Evolutionary conservation across 768 basidiomycete species (phyloP), one percentile per base, ranked within the genome.

Genomic region (Ephemerocybe angulata): DNA sequence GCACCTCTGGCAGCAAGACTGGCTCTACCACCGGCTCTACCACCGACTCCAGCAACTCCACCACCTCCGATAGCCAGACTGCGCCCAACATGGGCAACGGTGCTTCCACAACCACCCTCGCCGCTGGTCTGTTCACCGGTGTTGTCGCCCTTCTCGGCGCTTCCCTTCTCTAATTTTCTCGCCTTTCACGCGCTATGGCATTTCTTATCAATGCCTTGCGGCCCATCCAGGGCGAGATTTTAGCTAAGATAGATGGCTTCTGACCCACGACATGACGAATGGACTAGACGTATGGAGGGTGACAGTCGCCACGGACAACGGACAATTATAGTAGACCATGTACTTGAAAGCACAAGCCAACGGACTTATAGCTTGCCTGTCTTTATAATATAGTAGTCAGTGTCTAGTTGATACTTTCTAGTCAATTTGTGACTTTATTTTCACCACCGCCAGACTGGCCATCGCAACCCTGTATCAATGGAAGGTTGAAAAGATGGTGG

Each of bases 71-170:
- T 17, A 35, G 33, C 33, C 33, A 35, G 33, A 35, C 65, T 37
- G 62, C 64, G 46, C 59, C 55, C 25, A 49, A 17, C 28, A 30
- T 8, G 10, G 28, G 60, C 19, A 66, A 57, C 41, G 63, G 63
- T 52, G 68, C 66, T 49, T 53, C 62, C 40, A 50, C 55, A 25
- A 53, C 61, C 51, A 50, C 58, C 6, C 57, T 64, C 33, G 61
- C 64, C 37, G 63, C 62, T 33, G 69, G 67, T 29, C 52, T 71
- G 31, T 42, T 72, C 27, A 62, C 66, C 4, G 41, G 13, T 31
- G 48, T 68, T 28, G 35, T 71, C 52, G 67, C 68, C 11, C 49
- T 72, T 37, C 43, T 71, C 52, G 65, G 62, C 11, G 28, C 48
- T 24, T 21, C 21, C 17, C 48, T 50, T 24, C 48, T 50, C 29